phyloP scores from a whole-genome alignment of 2,329 filamentous ascomycete genomes.

The Cladobotryum mycophilum region DNA sequence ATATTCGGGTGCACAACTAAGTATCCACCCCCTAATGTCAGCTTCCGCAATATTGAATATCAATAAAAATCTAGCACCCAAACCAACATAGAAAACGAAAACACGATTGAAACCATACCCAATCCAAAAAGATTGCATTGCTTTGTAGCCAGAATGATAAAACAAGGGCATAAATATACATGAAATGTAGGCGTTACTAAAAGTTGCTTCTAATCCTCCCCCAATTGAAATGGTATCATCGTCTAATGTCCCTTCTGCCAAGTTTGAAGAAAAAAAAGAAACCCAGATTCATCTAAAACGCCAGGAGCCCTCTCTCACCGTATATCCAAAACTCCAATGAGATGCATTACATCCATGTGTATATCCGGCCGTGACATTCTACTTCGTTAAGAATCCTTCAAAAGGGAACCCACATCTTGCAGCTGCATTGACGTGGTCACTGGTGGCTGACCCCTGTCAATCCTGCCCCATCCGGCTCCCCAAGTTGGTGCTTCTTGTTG shows the following conservation, averaged over 20 bases:
- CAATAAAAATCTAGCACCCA: too few species aligned
- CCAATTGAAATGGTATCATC: neutral
- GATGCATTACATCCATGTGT: neutral
- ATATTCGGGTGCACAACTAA: too few species aligned
- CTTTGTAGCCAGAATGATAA: neutral
- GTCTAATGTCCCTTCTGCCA: neutral
- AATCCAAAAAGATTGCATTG: neutral
- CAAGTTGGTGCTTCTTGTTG: constrained; percentile 19
- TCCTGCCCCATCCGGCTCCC: constrained; percentile 27
- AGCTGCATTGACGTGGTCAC: constrained; percentile 11
- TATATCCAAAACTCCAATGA: neutral
- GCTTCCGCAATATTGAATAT: too few species aligned
- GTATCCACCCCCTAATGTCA: too few species aligned
- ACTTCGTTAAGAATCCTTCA: constrained; percentile 6
- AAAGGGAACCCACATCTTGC: constrained; percentile 12
- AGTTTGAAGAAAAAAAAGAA: neutral
- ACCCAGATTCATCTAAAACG: neutral
- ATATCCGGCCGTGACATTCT: neutral
- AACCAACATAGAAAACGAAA: too few species aligned
- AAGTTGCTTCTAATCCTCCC: neutral
- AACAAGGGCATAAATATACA: neutral
- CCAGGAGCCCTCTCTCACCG: neutral
- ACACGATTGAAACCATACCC: too few species aligned
- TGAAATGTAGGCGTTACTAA: neutral
- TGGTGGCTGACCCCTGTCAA: constrained; percentile 24